Conservation (phyloP, 140 eudicot genomes). For the Stevia rebaudiana region DNA sequence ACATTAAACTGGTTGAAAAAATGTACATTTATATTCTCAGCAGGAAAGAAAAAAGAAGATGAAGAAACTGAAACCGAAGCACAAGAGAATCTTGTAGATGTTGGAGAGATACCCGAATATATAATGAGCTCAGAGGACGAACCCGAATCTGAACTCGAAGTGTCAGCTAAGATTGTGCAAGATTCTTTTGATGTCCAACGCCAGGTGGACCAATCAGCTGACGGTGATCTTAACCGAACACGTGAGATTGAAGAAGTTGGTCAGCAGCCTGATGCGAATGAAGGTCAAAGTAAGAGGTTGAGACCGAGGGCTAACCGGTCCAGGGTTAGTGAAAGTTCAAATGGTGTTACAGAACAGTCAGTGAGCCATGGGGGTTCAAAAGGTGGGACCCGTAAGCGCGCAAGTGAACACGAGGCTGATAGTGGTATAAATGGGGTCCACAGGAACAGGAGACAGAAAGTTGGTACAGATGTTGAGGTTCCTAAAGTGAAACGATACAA, state of each 20-base stretch:
- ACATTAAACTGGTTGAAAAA: conserved; percentile 66
- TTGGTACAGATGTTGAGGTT: conserved; percentile 40
- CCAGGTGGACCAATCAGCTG: conserved; percentile 42
- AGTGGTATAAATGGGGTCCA: conserved; percentile 42
- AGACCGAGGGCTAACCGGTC: conserved; percentile 38
- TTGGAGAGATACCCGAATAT: conserved; percentile 39
- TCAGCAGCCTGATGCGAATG: conserved; percentile 38
- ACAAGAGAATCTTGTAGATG: conserved; percentile 29
- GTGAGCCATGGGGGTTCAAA: conserved; percentile 45
- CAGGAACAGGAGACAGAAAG: conserved; percentile 56
- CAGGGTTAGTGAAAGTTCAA: conserved; percentile 34
- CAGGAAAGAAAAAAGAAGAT: conserved; percentile 55
- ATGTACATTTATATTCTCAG: conserved; percentile 65
- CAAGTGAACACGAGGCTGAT: conserved; percentile 50
- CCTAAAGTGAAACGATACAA: conserved; percentile 61
- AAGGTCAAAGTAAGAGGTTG: conserved; percentile 27
- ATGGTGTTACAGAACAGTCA: conserved; percentile 50
- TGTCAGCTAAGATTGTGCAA: conserved; percentile 36
- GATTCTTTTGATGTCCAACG: conserved; percentile 47
- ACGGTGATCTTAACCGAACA: conserved; percentile 25
- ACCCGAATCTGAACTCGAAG: conserved; percentile 48
- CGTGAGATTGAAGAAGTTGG: conserved; percentile 39
- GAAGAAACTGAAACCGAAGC: conserved; percentile 26
- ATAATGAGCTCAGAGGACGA: conserved; percentile 41
- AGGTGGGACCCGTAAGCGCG: conserved; percentile 41